Percentiles rank a stretch among this genome's conserved stretches.
Conservation (phyloP, 805 yeast genomes). For the Wilhelminamyces savonicus region DNA sequence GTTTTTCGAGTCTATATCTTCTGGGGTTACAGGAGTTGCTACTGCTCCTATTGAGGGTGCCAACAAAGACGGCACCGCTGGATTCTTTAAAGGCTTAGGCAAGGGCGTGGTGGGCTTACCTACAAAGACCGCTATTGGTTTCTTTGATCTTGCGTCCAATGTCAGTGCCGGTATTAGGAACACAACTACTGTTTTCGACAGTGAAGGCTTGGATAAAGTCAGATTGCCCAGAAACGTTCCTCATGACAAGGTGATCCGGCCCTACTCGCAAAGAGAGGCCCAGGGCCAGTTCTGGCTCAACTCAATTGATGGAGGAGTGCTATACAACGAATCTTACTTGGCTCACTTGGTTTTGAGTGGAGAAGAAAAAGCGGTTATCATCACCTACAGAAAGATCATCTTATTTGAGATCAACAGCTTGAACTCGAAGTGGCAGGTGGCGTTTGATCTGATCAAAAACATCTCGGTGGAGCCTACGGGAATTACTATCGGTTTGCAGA, state of each 20-base stretch:
- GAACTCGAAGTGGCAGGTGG: slow-evolving; percentile 65
- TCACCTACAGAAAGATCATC: slow-evolving; percentile 66
- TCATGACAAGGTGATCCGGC: slow-evolving; percentile 64
- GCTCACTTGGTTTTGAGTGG: slow-evolving; percentile 85
- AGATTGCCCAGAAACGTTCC: slow-evolving; percentile 77
- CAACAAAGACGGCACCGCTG: slow-evolving; percentile 78
- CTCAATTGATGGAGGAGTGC: slow-evolving; percentile 74
- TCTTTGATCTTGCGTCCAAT: slow-evolving; percentile 87
- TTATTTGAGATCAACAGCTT: slow-evolving; percentile 58
- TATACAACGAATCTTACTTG: slow-evolving; percentile 64
- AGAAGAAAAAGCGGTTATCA: slow-evolving; percentile 67
- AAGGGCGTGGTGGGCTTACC: slow-evolving; percentile 94
- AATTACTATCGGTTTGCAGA: slow-evolving; percentile 56
- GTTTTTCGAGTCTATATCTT: slow-evolving; percentile 75
- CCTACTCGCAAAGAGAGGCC: slow-evolving; percentile 75
- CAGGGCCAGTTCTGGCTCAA: slow-evolving; percentile 94
- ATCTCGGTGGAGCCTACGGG: slow-evolving; percentile 79
- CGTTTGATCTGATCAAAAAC: slow-evolving; percentile 58
- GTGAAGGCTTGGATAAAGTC: slow-evolving; percentile 67
- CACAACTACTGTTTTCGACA: slow-evolving; percentile 86
- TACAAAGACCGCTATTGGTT: slow-evolving; percentile 92
- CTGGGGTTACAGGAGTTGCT: slow-evolving; percentile 89
- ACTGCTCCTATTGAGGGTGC: slow-evolving; percentile 90
- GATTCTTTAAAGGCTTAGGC: slow-evolving; percentile 91
- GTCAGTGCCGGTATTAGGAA: slow-evolving; percentile 91